Base-by-base conservation (phyloP, 768 basidiomycete species). In the Dioszegia aurantiaca region DNA sequence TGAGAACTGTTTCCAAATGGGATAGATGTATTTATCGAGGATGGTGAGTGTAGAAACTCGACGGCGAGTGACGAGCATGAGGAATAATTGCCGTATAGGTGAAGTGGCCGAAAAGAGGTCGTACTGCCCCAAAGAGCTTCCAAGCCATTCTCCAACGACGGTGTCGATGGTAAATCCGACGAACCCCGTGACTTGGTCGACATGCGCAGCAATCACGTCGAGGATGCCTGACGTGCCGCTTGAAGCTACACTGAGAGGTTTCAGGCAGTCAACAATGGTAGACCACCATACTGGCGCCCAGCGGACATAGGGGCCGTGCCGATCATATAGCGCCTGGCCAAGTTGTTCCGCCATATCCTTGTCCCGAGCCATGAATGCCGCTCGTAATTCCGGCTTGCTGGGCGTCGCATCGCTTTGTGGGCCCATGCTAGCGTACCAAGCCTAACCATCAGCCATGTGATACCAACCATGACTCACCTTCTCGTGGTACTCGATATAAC, bases 261-360 rank as follows among this genome's bases (percentile, higher is more conserved):
- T 43, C 39, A 55, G 27, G 21, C n/a, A 23, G 47, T 46, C 10
- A 30, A 62, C 55, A 24, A 67, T 57, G 10, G 56, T 55, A 0
- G 27, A 11, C 67, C 64, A 68, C 63, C 64, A 72, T 2, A 36
- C 21, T 2, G 21, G 19, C 9, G 57, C 48, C 70, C 70, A 72
- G 4, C 47, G 17, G 10, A 30, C 17, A 37, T 17, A 56, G 23
- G 44, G 54, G n/a, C 59, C 26, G 27, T 56, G 53, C 39, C 47
- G 39, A 41, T 41, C 19, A 41, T 44, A 44, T 40, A 47, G 36
- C 26, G 19, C 39, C 28, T 49, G 27, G 8, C 31, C 47, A 28
- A 49, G 30, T 26, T n/a, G 37, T 33, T 49, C 33, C 14, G 47
- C 56, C 17, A 39, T 19, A 14, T 43, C 39, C 2, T 28, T 28